Base-by-base conservation (phyloP, 257 asterid genomes). In the Buddleja alternifolia region DNA sequence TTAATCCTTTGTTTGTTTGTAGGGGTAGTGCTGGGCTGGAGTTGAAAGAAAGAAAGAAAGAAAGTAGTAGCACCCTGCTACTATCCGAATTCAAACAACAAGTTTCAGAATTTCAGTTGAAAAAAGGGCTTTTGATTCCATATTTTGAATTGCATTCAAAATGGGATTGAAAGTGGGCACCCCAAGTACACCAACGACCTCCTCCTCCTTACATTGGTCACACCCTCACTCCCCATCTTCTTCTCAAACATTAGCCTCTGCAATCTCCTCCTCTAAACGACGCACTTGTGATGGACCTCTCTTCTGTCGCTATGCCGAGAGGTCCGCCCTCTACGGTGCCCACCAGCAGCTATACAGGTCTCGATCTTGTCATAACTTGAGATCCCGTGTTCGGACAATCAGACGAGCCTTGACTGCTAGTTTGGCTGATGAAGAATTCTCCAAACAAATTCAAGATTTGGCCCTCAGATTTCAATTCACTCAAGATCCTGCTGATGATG, bases 141-240 rank as follows among this genome's bases (percentile, higher is more conserved):
- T 42, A 20, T 15, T 34, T 56, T 36, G 16, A 19, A 57, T 34
- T 66, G 42, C 71, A 64, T n/a, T n/a, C n/a, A 72, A 69, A 68
- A 88, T 90, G 97, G 97, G 75, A 41, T 77, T 79, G 61, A 88
- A 87, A 87, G 88, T 88, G 50, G 91, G n/a, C n/a, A n/a, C n/a
- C n/a, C n/a, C n/a, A n/a, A n/a, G n/a, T n/a, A n/a, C n/a, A n/a
- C n/a, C n/a, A n/a, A n/a, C n/a, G n/a, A n/a, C n/a, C n/a, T n/a
- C 84, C 15, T 55, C 80, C 24, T 81, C 93, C 44, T 72, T 87
- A 47, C 90, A 82, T 66, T 90, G 90, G 92, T 75, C 34, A 29
- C 88, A 24, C 95, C 82, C 89, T 9, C 96, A 80, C 23, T 75
- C 92, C n/a, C 89, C 96, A n/a, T 84, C 95, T 61, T 85, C 85